Evolutionary conservation across 352 stramenopile genomes (phyloP), one percentile per base, ranked within the genome.

Genomic region (Globisporangium echinulatum): DNA sequence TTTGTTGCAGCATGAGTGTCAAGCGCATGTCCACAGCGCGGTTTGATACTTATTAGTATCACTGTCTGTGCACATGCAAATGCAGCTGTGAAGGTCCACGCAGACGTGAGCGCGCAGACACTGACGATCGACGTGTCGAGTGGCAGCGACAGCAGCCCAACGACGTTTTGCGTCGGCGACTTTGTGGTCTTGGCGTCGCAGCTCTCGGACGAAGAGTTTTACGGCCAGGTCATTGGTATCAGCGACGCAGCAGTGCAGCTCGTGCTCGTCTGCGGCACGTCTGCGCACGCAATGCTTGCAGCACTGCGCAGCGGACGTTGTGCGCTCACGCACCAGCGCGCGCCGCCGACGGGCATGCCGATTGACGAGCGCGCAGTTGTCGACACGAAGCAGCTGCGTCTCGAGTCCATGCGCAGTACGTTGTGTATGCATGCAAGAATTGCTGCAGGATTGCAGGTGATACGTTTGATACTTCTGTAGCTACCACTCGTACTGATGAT

Each of bases 161-260:
- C 73, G 14, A 70, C 61, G 10, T 87, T 83, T 59, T 36, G 40
- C 37, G 68, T 83, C n/a, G 61, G 69, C 1, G 79, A 91, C 59
- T 62, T 71, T 52, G 79, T 91, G 42, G 54, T 88, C 33, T 54
- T 91, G 15, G 60, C 54, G 43, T 89, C 79, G 2, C 56, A 43
- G 13, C 56, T 88, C 38, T 77, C 71, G 4, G 79, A 85, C 19
- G 74, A 88, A 55, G 77, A 87, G 50, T 83, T 91, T 25, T 61
- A 85, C 54, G 82, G 82, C 7, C 80, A 81, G 50, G 66, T 91
- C 44, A 55, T 68, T 9, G 64, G 19, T 2, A 58, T 89, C 54
- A 52, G 68, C 17, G 56, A 46, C 8, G 62, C 73, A 1, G 61
- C 74, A 14, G 55, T 91, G 8, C 68, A 69, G 6, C 37, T 91